Evolutionary conservation across 164 flowering plant species (phyloP).

Genomic region (Stephania japonica): DNA sequence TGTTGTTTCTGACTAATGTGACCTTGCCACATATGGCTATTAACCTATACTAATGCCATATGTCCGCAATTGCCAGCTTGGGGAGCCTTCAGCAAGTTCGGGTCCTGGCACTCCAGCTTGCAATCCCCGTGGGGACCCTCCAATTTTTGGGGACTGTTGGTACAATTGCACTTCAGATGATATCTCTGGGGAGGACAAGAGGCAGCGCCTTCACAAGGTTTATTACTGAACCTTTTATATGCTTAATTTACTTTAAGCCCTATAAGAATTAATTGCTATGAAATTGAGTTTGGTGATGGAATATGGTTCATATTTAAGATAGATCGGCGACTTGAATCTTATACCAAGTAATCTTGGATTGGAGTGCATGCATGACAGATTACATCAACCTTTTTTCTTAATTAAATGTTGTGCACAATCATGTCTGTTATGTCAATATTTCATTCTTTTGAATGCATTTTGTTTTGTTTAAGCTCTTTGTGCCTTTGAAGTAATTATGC

Average conservation of each 20-base stretch:
- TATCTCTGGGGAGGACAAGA: conserved; percentile 85
- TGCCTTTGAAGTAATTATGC: background rate
- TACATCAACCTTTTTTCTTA: background rate
- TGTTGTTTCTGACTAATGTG: conserved; percentile 2
- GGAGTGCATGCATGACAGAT: background rate
- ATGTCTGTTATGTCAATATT: background rate
- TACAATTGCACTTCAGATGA: conserved; percentile 94
- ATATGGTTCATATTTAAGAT: background rate
- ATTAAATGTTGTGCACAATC: background rate
- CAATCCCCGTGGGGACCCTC: conserved; percentile 89
- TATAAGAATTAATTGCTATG: background rate
- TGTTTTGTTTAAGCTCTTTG: background rate
- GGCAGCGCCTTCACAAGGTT: conserved; percentile 88
- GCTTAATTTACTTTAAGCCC: background rate
- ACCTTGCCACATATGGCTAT: background rate
- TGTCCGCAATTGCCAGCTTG: conserved; percentile 50
- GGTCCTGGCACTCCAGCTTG: conserved; percentile 58
- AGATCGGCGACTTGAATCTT: background rate
- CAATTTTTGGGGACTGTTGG: conserved; percentile 93
- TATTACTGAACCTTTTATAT: background rate
- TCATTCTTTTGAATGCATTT: background rate
- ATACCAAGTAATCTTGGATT: background rate
- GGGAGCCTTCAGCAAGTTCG: conserved; percentile 72
- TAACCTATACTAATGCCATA: conserved; percentile 6
- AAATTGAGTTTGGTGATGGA: background rate